phyloP scores from a whole-genome alignment of 768 basidiomycete species.

The Tremella fuciformis region DNA sequence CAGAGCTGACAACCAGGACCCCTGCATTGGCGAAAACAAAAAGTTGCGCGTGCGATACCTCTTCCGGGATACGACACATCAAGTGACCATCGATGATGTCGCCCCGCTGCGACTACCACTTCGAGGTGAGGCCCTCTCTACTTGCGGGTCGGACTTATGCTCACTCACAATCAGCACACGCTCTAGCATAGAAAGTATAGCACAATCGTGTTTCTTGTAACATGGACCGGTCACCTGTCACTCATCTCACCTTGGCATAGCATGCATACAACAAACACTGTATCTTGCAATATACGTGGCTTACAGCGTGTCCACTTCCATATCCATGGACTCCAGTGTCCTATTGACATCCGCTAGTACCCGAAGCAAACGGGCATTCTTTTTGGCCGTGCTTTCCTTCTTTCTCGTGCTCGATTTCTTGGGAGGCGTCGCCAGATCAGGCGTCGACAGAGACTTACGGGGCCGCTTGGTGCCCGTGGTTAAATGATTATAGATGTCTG shows the following conservation, averaged over 20 bases:
- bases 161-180: too few species aligned
- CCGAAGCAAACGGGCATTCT: slow-evolving; percentile 32
- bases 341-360: slow-evolving; percentile 26
- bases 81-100: slow-evolving; percentile 69
- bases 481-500: not conserved
- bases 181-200: too few species aligned
- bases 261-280: too few species aligned
- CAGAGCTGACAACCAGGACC: slow-evolving; percentile 56
- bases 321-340: slow-evolving; percentile 25
- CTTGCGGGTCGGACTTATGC: too few species aligned
- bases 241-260: too few species aligned
- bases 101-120: slow-evolving; percentile 58
- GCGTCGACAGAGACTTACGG: not conserved
- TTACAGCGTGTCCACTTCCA: not conserved
- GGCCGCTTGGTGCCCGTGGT: not conserved
- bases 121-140: slow-evolving; percentile 25
- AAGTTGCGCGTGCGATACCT: slow-evolving; percentile 68
- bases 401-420: not conserved
- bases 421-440: not conserved
- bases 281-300: too few species aligned
- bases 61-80: slow-evolving; percentile 70
- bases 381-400: slow-evolving; percentile 25
- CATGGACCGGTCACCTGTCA: too few species aligned
- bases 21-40: slow-evolving; percentile 70
- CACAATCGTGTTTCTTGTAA: too few species aligned